Base-by-base conservation (phyloP, 768 basidiomycete species). In the Pleurotus eryngii region DNA sequence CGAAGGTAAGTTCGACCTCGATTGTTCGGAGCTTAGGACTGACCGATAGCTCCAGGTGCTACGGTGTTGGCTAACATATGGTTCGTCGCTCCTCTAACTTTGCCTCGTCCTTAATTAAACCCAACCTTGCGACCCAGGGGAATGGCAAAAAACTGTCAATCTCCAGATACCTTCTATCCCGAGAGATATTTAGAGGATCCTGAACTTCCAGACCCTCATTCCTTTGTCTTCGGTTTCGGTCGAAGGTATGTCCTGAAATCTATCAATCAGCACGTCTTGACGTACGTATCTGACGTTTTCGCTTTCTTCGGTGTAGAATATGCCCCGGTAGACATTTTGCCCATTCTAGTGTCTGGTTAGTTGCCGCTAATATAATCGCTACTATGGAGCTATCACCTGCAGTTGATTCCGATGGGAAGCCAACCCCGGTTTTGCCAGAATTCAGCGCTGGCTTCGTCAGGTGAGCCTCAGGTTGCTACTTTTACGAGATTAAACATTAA, bases 321-420 rank as follows among this genome's bases (percentile, higher is more conserved):
- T 86, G 84, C 60, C 82, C 83, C 5, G 83, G 84, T 8, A 71
- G 78, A 43, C 71, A 81, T 60, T 76, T 85, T 51, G 83, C 80
- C 2, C 78, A 82, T 50, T 60, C 71, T 3, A 76, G 69, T 55
- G 64, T 80, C 24, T 85, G 76, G 77, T 64, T 76, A 46, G 74
- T 78, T 42, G 72, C 74, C 14, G 74, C 79, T 0, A 72, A 68
- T 55, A 68, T 84, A 11, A 62, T 80, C 42, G 73, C 81, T 14
- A 68, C 76, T 8, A 72, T 84, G 63, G 69, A 80, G 58, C 73
- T 85, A 27, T 64, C 67, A 2, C 76, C 72, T 58, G 70, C 72
- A 0, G 45, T 67, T 15, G 80, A 81, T 64, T 71, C 70, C 27
- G 57, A 72, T n/a, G 81, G 79, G 7, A 65, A 70, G n/a, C 72